Conservation (phyloP, 768 basidiomycete species). For the Xanthoconium stramineum region DNA sequence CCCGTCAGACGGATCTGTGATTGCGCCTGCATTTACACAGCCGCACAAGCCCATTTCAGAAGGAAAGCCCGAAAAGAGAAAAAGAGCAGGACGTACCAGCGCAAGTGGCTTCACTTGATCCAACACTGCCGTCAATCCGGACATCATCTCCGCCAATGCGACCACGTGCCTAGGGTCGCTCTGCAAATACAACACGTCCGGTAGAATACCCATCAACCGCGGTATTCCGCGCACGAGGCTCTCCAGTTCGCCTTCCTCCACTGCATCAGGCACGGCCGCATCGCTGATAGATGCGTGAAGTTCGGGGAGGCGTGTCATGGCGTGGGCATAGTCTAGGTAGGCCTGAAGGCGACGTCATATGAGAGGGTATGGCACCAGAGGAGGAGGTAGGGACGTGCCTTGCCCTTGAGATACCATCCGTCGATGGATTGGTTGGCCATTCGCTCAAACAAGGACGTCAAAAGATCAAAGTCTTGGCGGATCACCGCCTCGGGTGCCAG, state of each 20-base stretch:
- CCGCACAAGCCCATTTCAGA: not conserved
- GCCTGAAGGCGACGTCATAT: slow-evolving; percentile 37
- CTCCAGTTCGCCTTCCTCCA: slow-evolving; percentile 54
- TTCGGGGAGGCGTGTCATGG: slow-evolving; percentile 57
- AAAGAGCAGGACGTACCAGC: slow-evolving; percentile 44
- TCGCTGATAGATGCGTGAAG: slow-evolving; percentile 45
- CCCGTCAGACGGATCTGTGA: slow-evolving; percentile 44
- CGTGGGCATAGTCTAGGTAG: slow-evolving; percentile 69
- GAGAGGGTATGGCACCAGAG: not conserved
- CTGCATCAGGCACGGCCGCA: slow-evolving; percentile 43
- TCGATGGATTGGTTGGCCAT: slow-evolving; percentile 58
- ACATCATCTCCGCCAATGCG: slow-evolving; percentile 71
- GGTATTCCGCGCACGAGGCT: slow-evolving; percentile 58
- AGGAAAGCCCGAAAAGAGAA: not conserved
- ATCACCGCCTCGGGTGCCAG: slow-evolving; percentile 88
- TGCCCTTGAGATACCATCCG: slow-evolving; percentile 81
- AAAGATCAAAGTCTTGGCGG: slow-evolving; percentile 47
- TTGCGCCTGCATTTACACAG: slow-evolving; percentile 27
- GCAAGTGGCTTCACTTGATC: slow-evolving; percentile 59
- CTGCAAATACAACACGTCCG: slow-evolving; percentile 60
- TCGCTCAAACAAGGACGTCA: slow-evolving; percentile 64
- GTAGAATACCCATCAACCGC: slow-evolving; percentile 62
- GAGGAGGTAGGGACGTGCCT: slow-evolving; percentile 44
- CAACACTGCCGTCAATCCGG: slow-evolving; percentile 54
- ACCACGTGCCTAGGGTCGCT: slow-evolving; percentile 64